Conservation (phyloP, 805 yeast genomes). For the Hagleromyces aurorensis region DNA sequence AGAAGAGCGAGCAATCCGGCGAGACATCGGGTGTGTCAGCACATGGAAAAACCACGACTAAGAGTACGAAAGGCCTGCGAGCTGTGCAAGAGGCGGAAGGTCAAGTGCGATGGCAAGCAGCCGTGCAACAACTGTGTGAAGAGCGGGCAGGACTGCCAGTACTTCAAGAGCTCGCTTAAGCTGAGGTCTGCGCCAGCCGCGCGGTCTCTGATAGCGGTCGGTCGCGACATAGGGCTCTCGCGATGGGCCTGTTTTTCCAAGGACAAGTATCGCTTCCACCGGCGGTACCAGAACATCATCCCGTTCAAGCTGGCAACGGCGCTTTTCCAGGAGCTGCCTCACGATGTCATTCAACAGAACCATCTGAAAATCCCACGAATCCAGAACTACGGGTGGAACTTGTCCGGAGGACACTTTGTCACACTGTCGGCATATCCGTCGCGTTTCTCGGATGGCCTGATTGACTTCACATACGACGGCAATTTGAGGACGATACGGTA, state of each 20-base stretch:
- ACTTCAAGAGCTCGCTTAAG: too few relatives aligned
- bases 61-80: conserved; percentile 21
- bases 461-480: too few relatives aligned
- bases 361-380: conserved; percentile 42
- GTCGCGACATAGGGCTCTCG: conserved; percentile 5
- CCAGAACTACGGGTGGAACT: conserved; percentile 61
- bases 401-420: conserved; percentile 50
- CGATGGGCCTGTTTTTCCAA: conserved; percentile 29
- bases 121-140: conserved; percentile 19
- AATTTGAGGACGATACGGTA: too few relatives aligned
- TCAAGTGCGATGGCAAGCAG: conserved; percentile 20
- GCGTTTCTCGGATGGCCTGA: too few relatives aligned
- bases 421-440: too few relatives aligned
- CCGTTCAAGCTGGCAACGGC: conserved; percentile 34
- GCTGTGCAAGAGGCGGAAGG: conserved; percentile 19
- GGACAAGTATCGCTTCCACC: conserved; percentile 40
- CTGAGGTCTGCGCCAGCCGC: too few relatives aligned
- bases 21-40: too few relatives aligned
- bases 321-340: conserved; percentile 29
- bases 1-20: too few relatives aligned
- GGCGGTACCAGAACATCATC: conserved; percentile 39
- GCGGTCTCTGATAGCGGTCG: too few relatives aligned
- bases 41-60: conserved; percentile 4
- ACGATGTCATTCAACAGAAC: conserved; percentile 26
- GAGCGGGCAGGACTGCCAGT: conserved; percentile 10